These are phyloP conservation scores for Juncus effusus DNA, from an alignment of 176 grass and related monocot species.

Conservation along the genomic window DNA sequence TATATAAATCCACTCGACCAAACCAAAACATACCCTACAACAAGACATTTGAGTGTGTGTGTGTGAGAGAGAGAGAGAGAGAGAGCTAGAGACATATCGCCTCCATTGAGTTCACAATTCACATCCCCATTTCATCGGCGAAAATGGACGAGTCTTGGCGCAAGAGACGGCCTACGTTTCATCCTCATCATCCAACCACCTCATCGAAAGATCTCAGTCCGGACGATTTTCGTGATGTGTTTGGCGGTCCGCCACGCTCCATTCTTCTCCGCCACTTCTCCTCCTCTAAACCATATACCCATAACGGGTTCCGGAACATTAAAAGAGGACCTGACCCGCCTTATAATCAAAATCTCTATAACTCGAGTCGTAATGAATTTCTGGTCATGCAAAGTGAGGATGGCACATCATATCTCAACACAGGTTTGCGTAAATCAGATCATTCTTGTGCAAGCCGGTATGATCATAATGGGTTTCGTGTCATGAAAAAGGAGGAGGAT, in stretches of 20 bases:
- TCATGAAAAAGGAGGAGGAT: slow-evolving; percentile 7
- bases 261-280: slow-evolving; percentile 75
- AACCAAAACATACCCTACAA: not conserved
- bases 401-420: not conserved
- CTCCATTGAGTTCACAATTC: not conserved
- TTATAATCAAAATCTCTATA: not conserved
- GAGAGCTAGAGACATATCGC: not conserved
- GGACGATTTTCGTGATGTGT: slow-evolving; percentile 80
- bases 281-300: not conserved
- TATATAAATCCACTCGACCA: slow-evolving; percentile 2
- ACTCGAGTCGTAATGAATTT: slow-evolving; percentile 1
- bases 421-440: not conserved
- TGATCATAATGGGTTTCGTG: slow-evolving; percentile 4
- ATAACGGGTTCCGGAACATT: not conserved
- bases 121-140: not conserved
- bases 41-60: not conserved
- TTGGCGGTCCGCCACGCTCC: slow-evolving; percentile 74
- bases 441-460: not conserved
- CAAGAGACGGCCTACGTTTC: slow-evolving; percentile 50
- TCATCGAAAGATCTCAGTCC: slow-evolving; percentile 31
- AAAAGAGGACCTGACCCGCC: slow-evolving; percentile 17
- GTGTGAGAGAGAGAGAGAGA: not conserved
- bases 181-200: slow-evolving; percentile 27
- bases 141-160: slow-evolving; percentile 80
- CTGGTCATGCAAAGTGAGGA: not conserved